Conservation (phyloP, 805 yeast genomes). For the Grigorovia humatica region DNA sequence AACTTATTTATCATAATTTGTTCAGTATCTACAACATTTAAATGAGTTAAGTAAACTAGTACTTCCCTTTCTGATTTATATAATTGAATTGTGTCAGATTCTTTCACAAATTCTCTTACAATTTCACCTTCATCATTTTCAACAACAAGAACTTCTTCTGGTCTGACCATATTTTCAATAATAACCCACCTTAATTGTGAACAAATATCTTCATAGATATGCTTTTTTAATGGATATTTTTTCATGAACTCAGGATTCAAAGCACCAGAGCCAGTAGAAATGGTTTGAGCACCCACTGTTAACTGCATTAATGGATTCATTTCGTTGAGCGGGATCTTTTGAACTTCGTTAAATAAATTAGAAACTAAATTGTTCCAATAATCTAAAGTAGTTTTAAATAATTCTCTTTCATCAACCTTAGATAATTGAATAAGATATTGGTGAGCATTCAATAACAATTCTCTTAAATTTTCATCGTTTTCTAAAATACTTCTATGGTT, state of each 20-base stretch:
- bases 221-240: conserved; percentile 77
- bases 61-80: conserved; percentile 95
- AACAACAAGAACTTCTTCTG: conserved; percentile 93
- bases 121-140: conserved; percentile 99
- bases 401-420: conserved; percentile 87
- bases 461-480: conserved; percentile 40
- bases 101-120: conserved; percentile 93
- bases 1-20: conserved; percentile 86
- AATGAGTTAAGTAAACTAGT: conserved; percentile 86
- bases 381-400: conserved; percentile 90
- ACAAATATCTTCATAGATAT: conserved; percentile 66
- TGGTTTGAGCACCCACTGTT: conserved; percentile 29
- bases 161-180: conserved; percentile 95
- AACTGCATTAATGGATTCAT: conserved; percentile 70
- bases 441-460: conserved; percentile 60
- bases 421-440: conserved; percentile 76
- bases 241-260: conserved; percentile 71
- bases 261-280: conserved; percentile 60
- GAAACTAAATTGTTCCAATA: conserved; percentile 88
- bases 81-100: conserved; percentile 90
- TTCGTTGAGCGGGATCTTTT: conserved; percentile 62
- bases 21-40: conserved; percentile 90
- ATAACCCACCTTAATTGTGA: conserved; percentile 83
- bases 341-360: conserved; percentile 76
- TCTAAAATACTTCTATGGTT: conserved; percentile 64